Conservation (phyloP, 2,329 filamentous ascomycete genomes). For the Lasiodiplodia sp. region DNA sequence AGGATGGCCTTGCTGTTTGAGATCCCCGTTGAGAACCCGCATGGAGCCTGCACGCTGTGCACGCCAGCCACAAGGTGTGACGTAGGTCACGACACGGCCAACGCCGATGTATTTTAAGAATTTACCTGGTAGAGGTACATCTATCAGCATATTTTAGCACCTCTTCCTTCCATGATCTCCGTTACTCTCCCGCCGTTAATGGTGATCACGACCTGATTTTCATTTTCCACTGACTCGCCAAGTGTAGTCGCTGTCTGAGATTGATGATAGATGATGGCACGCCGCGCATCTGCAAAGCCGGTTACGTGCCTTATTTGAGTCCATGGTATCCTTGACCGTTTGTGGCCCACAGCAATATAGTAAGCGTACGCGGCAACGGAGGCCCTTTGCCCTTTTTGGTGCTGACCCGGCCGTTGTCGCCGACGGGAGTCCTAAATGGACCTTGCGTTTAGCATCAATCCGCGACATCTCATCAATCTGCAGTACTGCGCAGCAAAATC, state of each 20-base stretch:
- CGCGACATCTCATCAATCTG: not conserved
- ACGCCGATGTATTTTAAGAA: not conserved
- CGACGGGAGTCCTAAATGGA: not conserved
- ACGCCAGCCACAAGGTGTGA: not conserved
- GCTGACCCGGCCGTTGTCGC: not conserved
- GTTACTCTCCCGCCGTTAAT: slow-evolving; percentile 3
- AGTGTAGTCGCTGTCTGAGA: not conserved
- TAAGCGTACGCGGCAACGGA: not conserved
- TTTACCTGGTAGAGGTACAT: not conserved
- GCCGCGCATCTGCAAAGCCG: not conserved
- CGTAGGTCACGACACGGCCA: not conserved
- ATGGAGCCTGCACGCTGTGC: not conserved
- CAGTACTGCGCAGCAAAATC: not conserved
- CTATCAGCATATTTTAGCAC: no score
- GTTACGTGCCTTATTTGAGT: not conserved
- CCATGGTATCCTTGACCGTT: not conserved
- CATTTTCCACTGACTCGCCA: not conserved
- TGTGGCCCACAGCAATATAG: not conserved
- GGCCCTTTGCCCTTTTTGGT: not conserved
- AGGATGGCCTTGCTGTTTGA: slow-evolving; percentile 14
- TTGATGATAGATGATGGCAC: not conserved
- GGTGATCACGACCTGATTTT: slow-evolving; percentile 4
- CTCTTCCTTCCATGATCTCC: not conserved
- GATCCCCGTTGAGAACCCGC: not conserved
- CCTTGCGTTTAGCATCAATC: not conserved